Percentiles rank a stretch among this genome's conserved stretches.
phyloP scores from a whole-genome alignment of 2,329 filamentous ascomycete species.

The Arthrobotrys megalospora region DNA sequence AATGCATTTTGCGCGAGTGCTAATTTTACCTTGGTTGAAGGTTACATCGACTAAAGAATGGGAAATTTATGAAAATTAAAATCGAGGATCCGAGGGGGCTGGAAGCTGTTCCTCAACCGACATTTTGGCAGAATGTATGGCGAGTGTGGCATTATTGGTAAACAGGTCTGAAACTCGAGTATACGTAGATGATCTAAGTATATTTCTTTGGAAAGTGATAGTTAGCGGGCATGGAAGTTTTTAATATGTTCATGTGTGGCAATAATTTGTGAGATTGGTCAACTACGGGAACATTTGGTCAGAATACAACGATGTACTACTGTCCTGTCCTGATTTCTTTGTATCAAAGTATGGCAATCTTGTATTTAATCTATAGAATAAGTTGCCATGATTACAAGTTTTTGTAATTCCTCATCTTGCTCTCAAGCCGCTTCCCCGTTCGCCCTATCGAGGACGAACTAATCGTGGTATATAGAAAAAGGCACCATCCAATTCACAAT shows the following conservation, averaged over 20 bases:
- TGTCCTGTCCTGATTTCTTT: too few species aligned
- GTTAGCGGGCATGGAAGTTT: too few species aligned
- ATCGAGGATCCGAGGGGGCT: slow-evolving; percentile 47
- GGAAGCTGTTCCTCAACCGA: slow-evolving; percentile 46
- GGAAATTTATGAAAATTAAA: slow-evolving; percentile 40
- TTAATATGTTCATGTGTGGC: too few species aligned
- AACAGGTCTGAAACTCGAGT: neutral
- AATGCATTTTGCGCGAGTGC: too few species aligned
- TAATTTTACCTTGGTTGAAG: too few species aligned
- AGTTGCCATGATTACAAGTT: neutral
- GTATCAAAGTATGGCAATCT: neutral
- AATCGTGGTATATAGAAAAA: neutral
- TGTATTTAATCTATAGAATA: neutral
- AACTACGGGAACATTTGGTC: too few species aligned
- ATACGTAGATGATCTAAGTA: neutral
- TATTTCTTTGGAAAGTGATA: neutral
- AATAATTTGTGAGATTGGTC: too few species aligned
- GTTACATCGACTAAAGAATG: slow-evolving; percentile 18
- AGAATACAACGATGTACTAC: too few species aligned
- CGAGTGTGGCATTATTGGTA: slow-evolving; percentile 41
- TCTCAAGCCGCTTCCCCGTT: too few species aligned
- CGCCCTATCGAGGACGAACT: too few species aligned
- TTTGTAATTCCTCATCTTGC: neutral
- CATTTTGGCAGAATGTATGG: slow-evolving; percentile 26
- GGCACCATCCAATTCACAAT: slow-evolving; percentile 7